These are phyloP conservation scores for Penicillium sp. DNA, from an alignment of 2,329 filamentous ascomycete genomes.

Conservation along the genomic window DNA sequence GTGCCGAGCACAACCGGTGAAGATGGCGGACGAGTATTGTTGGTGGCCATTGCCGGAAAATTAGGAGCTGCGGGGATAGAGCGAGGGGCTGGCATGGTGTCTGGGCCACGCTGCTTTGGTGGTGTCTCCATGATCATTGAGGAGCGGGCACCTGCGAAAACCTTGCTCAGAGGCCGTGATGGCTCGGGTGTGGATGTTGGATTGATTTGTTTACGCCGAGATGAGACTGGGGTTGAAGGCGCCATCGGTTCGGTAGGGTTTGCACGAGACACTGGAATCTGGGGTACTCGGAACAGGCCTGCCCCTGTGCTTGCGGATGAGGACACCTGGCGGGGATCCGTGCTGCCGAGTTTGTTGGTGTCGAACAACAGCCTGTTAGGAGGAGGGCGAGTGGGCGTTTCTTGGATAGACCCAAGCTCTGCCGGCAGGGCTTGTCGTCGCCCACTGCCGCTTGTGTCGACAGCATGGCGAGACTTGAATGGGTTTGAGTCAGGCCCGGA, in stretches of 20 bases:
- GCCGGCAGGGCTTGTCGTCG: conserved; percentile 5
- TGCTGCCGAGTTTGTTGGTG: conserved; percentile 9
- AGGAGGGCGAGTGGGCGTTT: conserved; percentile 42
- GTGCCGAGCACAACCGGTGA: conserved; percentile 29
- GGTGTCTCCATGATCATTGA: conserved; percentile 34
- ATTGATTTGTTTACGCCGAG: conserved; percentile 19
- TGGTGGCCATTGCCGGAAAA: conserved; percentile 1
- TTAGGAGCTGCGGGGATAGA: conserved; percentile 3
- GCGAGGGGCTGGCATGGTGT: conserved; percentile 7
- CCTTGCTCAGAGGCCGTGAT: conserved; percentile 8
- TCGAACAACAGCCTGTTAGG: conserved; percentile 25
- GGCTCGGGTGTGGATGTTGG: conserved; percentile 3
- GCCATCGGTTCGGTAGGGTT: conserved; percentile 15
- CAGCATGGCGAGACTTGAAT: conserved; percentile 11
- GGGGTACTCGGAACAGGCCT: conserved; percentile 28
- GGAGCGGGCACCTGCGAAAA: conserved; percentile 5
- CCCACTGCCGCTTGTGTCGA: conserved; percentile 1
- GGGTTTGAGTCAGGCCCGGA: conserved; percentile 22
- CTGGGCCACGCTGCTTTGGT: conserved; percentile 16
- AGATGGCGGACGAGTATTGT: conserved; percentile 8
- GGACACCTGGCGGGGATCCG: conserved; percentile 9
- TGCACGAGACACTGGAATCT: conserved; percentile 25
- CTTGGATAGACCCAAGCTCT: conserved; percentile 30
- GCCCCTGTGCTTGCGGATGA: conserved; percentile 20
- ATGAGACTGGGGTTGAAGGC: conserved; percentile 31